These are phyloP conservation scores for Anastatica hierochuntica DNA, from an alignment of 345 rosid species.

Conservation along the genomic window DNA sequence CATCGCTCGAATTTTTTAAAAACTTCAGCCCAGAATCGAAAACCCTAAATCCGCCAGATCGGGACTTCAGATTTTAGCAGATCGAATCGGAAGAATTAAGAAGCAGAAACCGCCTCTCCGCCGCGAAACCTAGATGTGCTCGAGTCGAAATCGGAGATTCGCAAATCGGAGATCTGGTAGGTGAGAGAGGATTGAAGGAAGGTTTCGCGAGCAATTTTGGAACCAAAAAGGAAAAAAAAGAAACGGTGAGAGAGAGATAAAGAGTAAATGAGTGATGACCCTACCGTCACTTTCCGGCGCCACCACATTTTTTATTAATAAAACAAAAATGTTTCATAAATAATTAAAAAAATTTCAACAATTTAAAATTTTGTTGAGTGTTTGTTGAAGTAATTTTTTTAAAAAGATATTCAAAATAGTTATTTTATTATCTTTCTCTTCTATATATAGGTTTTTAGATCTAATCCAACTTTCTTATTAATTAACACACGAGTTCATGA, in stretches of 20 bases:
- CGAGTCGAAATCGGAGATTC: neutral
- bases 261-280: neutral
- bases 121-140: neutral
- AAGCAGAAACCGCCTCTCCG: neutral
- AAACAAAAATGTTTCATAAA: too few relatives aligned
- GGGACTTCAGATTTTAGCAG: neutral
- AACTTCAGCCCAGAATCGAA: neutral
- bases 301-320: too few relatives aligned
- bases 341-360: too few relatives aligned
- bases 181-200: neutral
- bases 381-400: too few relatives aligned
- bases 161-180: neutral
- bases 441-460: too few relatives aligned
- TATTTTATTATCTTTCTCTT: too few relatives aligned
- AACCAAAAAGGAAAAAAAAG: neutral
- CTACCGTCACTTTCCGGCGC: constrained; percentile 14
- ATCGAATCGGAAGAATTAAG: neutral
- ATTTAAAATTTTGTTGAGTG: too few relatives aligned
- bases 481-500: too few relatives aligned
- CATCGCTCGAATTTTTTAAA: constrained; percentile 6
- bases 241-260: neutral
- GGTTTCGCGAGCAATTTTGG: neutral
- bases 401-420: too few relatives aligned
- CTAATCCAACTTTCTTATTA: too few relatives aligned
- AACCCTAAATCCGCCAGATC: constrained; percentile 20